These are phyloP conservation scores for Naganishia sp. DNA, from an alignment of 1,284 basidiomycete genomes.

Conservation along the genomic window DNA sequence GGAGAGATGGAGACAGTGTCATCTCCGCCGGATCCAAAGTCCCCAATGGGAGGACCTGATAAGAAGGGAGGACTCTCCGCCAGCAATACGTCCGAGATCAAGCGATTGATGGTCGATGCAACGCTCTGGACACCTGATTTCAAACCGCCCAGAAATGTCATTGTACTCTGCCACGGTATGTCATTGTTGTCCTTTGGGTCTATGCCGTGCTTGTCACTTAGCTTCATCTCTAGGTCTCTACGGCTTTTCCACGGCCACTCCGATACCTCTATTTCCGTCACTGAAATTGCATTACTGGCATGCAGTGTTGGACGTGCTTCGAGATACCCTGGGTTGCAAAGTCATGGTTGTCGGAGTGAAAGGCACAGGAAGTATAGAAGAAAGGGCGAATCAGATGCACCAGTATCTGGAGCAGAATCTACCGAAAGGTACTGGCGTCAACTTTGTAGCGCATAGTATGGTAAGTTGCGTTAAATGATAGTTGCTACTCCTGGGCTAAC, in stretches of 20 bases:
- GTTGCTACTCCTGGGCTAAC: neutral
- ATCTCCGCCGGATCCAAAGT: constrained; percentile 26
- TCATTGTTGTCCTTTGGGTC: constrained; percentile 29
- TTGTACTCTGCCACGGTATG: constrained; percentile 92
- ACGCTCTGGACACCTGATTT: constrained; percentile 68
- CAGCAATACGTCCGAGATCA: constrained; percentile 57
- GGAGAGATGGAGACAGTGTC: neutral
- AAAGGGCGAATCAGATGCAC: constrained; percentile 78
- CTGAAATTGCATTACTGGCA: constrained; percentile 90
- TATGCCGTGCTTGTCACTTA: constrained; percentile 4
- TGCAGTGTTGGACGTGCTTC: constrained; percentile 78
- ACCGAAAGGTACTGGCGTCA: constrained; percentile 68
- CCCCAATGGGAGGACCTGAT: constrained; percentile 42
- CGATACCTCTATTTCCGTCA: constrained; percentile 66
- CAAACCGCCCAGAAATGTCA: constrained; percentile 78
- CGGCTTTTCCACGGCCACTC: constrained; percentile 80
- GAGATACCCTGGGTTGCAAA: constrained; percentile 81
- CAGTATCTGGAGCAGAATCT: constrained; percentile 69
- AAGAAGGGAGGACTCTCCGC: constrained; percentile 36
- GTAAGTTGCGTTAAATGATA: constrained; percentile 43
- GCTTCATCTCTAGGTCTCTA: constrained; percentile 69
- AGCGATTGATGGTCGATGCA: constrained; percentile 71
- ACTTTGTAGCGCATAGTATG: constrained; percentile 97
- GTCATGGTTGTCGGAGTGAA: constrained; percentile 96
- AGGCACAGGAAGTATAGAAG: constrained; percentile 84